Evolutionary conservation across 2,329 filamentous ascomycete genomes (phyloP).

Genomic region (Cordyceps sp.): DNA sequence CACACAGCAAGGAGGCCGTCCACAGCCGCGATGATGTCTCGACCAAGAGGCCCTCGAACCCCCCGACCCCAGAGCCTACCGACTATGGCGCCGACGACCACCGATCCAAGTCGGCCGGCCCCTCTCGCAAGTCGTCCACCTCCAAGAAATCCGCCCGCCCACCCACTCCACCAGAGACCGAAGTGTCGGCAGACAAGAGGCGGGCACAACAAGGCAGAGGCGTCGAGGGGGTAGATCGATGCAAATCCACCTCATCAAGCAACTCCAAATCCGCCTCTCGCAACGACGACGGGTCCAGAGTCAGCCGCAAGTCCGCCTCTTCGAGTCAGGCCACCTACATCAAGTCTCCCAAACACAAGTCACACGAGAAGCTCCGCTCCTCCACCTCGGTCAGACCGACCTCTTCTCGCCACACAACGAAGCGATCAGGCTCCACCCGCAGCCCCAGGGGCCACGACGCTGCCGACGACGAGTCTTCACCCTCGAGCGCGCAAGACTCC

Average conservation of each 20-base stretch:
- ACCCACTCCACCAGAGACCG: constrained; percentile 49
- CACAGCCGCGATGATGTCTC: constrained; percentile 40
- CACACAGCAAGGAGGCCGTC: constrained; percentile 77
- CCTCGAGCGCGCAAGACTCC: constrained; percentile 32
- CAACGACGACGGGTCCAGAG: constrained; percentile 31
- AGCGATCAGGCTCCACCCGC: constrained; percentile 22
- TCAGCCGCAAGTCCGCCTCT: constrained; percentile 35
- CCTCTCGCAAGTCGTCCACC: constrained; percentile 18
- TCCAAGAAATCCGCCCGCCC: constrained; percentile 29
- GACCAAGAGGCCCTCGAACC: constrained; percentile 17
- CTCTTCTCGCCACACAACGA: constrained; percentile 15
- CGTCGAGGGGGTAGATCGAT: constrained; percentile 11
- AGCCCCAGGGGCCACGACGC: constrained; percentile 17
- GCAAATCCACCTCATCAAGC: constrained; percentile 27
- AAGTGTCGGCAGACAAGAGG: constrained; percentile 29
- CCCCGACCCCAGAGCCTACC: constrained; percentile 54
- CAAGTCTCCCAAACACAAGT: constrained; percentile 17
- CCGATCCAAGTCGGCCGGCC: constrained; percentile 30
- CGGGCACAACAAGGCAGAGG: constrained; percentile 16
- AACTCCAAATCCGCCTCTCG: constrained; percentile 26
- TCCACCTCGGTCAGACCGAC: constrained; percentile 17
- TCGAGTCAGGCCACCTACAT: constrained; percentile 43
- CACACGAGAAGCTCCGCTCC: constrained; percentile 18
- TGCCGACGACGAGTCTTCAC: constrained; percentile 25
- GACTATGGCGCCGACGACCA: constrained; percentile 34